A percentile compares a stretch with the other conserved stretches of the same genome.
phyloP scores from a whole-genome alignment of 2,329 filamentous ascomycete genomes.

The Fusarium xylarioides region DNA sequence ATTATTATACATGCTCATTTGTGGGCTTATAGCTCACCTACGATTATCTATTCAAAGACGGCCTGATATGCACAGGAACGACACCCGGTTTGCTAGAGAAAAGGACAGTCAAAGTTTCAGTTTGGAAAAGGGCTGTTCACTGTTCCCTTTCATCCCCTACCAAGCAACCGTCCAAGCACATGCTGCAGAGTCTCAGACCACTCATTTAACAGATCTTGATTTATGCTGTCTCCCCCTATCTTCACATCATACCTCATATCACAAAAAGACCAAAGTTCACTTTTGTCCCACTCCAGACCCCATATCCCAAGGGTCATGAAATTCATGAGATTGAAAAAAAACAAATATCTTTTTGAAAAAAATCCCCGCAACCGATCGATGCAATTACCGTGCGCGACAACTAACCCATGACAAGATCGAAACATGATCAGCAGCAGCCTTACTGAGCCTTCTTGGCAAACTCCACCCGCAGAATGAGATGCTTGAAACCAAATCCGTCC shows the following conservation, averaged over 20 bases:
- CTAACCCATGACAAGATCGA: constrained; percentile 44
- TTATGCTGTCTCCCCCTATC: constrained; percentile 4
- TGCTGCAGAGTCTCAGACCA: too few relatives aligned
- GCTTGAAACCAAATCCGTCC: constrained; percentile 93
- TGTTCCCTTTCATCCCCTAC: not conserved
- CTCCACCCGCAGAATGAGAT: constrained; percentile 86
- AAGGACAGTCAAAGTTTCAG: too few relatives aligned
- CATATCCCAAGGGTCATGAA: constrained; percentile 40
- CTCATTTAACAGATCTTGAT: constrained; percentile 8
- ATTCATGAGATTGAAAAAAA: constrained; percentile 41
- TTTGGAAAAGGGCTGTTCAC: too few relatives aligned
- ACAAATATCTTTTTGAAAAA: constrained; percentile 5
- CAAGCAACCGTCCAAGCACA: rapidly evolving
- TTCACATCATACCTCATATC: constrained; percentile 20
- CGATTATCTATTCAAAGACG: too few relatives aligned
- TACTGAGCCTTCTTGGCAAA: constrained; percentile 79
- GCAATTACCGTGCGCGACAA: constrained; percentile 42
- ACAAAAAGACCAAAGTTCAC: constrained; percentile 36
- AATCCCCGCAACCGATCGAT: constrained; percentile 37
- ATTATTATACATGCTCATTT: too few relatives aligned
- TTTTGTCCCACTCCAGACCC: constrained; percentile 32
- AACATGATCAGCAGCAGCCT: constrained; percentile 38
- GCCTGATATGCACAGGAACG: too few relatives aligned
- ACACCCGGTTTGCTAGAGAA: too few relatives aligned
- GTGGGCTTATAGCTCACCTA: too few relatives aligned